Conservation (phyloP, 257 asterid species). For the Solanum clarkiae region DNA sequence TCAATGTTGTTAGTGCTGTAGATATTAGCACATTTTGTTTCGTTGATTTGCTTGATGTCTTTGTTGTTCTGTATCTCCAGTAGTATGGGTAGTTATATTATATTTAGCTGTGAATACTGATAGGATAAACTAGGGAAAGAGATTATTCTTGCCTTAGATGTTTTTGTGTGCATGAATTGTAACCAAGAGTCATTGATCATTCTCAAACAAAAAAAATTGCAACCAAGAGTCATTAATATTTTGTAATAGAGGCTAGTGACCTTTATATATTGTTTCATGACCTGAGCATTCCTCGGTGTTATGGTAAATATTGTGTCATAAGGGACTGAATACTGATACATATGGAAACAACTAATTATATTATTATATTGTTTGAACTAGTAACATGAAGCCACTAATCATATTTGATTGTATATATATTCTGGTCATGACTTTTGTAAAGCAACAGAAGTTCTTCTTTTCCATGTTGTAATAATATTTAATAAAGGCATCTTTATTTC, state of each 20-base stretch:
- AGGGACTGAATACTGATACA: background rate
- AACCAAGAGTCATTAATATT: background rate
- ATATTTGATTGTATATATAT: background rate
- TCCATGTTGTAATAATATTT: background rate
- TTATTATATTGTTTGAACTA: background rate
- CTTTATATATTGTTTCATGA: background rate
- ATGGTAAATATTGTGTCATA: background rate
- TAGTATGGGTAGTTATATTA: background rate
- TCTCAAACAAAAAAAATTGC: too few species aligned
- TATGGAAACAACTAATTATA: background rate
- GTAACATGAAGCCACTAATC: background rate
- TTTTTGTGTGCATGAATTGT: background rate
- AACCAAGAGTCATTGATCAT: background rate
- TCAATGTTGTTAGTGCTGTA: slow-evolving; percentile 18
- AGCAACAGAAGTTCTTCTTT: background rate
- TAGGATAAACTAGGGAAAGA: background rate
- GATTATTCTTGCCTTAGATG: background rate
- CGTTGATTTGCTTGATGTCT: background rate
- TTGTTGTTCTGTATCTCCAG: background rate
- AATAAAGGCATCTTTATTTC: background rate
- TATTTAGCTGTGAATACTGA: background rate
- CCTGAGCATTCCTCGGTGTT: background rate
- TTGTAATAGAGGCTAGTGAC: background rate
- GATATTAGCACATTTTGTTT: background rate
- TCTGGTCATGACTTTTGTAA: background rate